Percentiles rank a stretch among this genome's conserved stretches.
Evolutionary conservation across 106 monocot genomes (phyloP).

Genomic region (Ottelia alismoides): DNA sequence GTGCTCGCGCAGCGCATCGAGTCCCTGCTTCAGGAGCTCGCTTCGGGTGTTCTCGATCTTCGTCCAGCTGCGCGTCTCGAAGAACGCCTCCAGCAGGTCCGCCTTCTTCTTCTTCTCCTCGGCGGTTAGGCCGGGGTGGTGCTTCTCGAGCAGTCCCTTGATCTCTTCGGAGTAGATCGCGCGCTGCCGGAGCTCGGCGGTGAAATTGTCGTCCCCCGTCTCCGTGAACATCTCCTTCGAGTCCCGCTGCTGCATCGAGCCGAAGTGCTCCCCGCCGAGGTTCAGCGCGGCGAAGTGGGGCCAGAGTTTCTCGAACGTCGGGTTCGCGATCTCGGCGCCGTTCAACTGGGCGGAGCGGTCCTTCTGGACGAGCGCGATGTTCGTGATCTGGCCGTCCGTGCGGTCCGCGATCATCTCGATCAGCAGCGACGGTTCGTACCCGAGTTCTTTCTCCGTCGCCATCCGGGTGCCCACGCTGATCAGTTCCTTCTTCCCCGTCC

Average conservation of each 20-base stretch:
- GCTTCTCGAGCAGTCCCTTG: neutral
- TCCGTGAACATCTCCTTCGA: neutral
- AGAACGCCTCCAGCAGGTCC: neutral
- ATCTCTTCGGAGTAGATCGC: neutral
- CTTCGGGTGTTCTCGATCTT: neutral
- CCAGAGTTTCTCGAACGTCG: neutral
- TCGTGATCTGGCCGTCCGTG: neutral
- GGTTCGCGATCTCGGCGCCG: neutral
- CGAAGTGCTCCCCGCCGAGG: neutral
- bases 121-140: neutral
- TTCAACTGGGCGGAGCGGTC: neutral
- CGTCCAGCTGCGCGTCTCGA: neutral
- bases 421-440: neutral
- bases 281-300: neutral
- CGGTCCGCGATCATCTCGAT: neutral
- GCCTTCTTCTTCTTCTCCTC: neutral
- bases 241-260: neutral
- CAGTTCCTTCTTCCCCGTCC: neutral
- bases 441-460: neutral
- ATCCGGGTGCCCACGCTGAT: neutral
- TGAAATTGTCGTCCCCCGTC: neutral
- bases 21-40: neutral
- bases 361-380: neutral
- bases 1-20: neutral
- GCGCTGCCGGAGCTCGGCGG: neutral